Percentiles rank a stretch among this genome's conserved stretches.
These are phyloP conservation scores for Elongisporangium anandrum DNA, from an alignment of 352 stramenopile genomes.

Conservation along the genomic window DNA sequence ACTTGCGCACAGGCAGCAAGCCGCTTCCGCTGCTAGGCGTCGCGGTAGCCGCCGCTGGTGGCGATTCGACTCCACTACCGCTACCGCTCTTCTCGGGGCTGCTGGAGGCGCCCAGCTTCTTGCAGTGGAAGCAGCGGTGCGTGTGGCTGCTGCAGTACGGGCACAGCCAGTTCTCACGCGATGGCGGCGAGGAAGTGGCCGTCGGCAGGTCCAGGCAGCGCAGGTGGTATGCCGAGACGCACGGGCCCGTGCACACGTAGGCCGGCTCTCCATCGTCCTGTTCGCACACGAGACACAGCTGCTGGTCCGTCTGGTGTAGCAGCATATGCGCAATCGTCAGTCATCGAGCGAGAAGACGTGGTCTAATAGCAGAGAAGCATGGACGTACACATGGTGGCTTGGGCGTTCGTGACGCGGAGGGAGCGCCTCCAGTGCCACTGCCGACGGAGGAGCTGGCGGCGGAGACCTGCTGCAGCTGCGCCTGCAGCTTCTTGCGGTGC, in stretches of 20 bases:
- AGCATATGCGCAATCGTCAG: background rate
- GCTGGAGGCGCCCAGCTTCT: conserved; percentile 35
- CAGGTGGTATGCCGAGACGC: conserved; percentile 68
- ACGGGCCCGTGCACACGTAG: conserved; percentile 58
- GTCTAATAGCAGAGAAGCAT: background rate
- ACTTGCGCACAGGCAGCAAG: conserved; percentile 54
- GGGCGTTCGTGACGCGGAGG: background rate
- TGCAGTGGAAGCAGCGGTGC: conserved; percentile 83
- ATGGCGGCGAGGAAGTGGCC: conserved; percentile 1
- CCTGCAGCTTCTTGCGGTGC: conserved; percentile 53
- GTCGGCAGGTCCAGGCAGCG: conserved; percentile 26
- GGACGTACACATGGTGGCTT: background rate
- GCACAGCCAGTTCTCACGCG: conserved; percentile 47
- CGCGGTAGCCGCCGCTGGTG: background rate
- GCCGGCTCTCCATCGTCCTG: conserved; percentile 38
- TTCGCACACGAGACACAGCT: conserved; percentile 72
- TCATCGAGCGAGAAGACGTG: conserved; percentile 4
- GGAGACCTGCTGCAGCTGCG: conserved; percentile 31
- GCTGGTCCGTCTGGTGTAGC: conserved; percentile 39
- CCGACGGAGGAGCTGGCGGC: conserved; percentile 6
- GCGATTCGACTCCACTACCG: background rate
- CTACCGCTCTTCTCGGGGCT: conserved; percentile 10
- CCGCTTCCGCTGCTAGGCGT: conserved; percentile 5
- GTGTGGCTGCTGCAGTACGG: conserved; percentile 42
- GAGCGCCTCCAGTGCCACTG: conserved; percentile 16